A percentile compares a stretch with the other conserved stretches of the same genome.
phyloP scores from a whole-genome alignment of 2,329 filamentous ascomycete genomes.

The Hypoxylon sp. region DNA sequence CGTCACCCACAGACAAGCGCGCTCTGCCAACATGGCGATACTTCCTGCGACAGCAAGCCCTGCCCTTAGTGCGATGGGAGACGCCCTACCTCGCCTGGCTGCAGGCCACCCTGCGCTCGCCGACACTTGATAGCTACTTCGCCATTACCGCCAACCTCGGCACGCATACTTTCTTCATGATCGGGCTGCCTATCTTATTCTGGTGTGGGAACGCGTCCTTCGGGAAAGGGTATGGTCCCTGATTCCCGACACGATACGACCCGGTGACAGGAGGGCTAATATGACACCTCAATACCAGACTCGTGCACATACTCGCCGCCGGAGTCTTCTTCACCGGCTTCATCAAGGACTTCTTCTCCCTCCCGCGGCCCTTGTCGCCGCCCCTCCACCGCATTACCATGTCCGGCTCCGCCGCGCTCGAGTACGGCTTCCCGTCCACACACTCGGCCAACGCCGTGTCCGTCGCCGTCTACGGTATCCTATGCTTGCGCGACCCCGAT shows the following conservation, averaged over 20 bases:
- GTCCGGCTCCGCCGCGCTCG: slow-evolving; percentile 92
- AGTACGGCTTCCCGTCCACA: slow-evolving; percentile 97
- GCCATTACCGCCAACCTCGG: slow-evolving; percentile 95
- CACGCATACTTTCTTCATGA: slow-evolving; percentile 99
- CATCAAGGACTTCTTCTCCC: slow-evolving; percentile 90
- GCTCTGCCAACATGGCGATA: slow-evolving; percentile 91
- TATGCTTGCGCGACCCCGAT: slow-evolving; percentile 72
- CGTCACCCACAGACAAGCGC: slow-evolving; percentile 70
- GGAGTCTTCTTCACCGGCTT: slow-evolving; percentile 92
- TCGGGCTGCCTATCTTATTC: slow-evolving; percentile 91
- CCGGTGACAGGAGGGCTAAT: slow-evolving; percentile 20
- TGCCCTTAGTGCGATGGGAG: slow-evolving; percentile 92
- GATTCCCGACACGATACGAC: not conserved
- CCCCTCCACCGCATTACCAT: slow-evolving; percentile 95
- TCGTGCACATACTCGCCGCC: slow-evolving; percentile 77
- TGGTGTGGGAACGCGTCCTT: slow-evolving; percentile 91
- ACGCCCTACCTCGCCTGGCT: slow-evolving; percentile 91
- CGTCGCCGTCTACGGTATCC: slow-evolving; percentile 83
- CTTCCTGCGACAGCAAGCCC: slow-evolving; percentile 76
- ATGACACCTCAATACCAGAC: slow-evolving; percentile 49
- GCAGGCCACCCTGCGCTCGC: slow-evolving; percentile 81
- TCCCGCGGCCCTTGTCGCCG: slow-evolving; percentile 90
- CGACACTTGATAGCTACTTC: slow-evolving; percentile 93
- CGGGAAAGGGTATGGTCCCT: slow-evolving; percentile 78
- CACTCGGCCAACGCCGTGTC: slow-evolving; percentile 97